These are phyloP conservation scores for Coleophoma crateriformis DNA, from an alignment of 2,329 filamentous ascomycete genomes.

Conservation along the genomic window DNA sequence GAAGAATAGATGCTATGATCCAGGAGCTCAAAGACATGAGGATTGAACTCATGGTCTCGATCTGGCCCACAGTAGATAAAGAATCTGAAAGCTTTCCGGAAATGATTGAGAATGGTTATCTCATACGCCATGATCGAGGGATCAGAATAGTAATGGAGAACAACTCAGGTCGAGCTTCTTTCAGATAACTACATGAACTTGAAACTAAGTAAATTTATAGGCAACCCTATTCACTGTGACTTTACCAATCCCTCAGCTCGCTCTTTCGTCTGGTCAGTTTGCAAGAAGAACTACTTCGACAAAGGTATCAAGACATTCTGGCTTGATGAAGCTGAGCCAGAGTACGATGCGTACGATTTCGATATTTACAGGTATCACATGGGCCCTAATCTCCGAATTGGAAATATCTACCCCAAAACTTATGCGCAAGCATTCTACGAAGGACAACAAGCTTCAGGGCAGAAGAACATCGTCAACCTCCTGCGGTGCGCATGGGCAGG, in stretches of 20 bases:
- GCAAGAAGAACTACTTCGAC: slow-evolving; percentile 53
- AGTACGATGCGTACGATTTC: slow-evolving; percentile 61
- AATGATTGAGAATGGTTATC: slow-evolving; percentile 54
- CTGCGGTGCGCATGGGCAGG: slow-evolving; percentile 51
- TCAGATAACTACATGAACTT: too few relatives aligned
- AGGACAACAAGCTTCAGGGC: slow-evolving; percentile 45
- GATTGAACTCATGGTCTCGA: slow-evolving; percentile 63
- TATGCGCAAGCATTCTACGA: slow-evolving; percentile 57
- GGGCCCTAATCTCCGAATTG: slow-evolving; percentile 47
- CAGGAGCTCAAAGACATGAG: slow-evolving; percentile 50
- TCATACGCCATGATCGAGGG: slow-evolving; percentile 57
- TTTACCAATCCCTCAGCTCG: slow-evolving; percentile 56
- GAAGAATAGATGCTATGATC: slow-evolving; percentile 51
- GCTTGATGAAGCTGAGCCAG: slow-evolving; percentile 65
- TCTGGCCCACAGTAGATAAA: slow-evolving; percentile 63
- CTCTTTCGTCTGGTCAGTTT: slow-evolving; percentile 53
- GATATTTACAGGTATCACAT: slow-evolving; percentile 58
- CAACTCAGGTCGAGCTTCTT: too few relatives aligned
- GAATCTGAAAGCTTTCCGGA: slow-evolving; percentile 53
- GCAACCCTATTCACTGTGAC: slow-evolving; percentile 56
- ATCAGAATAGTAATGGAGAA: slow-evolving; percentile 53
- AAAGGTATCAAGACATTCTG: slow-evolving; percentile 61
- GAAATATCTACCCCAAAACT: slow-evolving; percentile 54
- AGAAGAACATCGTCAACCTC: slow-evolving; percentile 54
- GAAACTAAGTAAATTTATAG: slow-evolving; percentile 26